Conservation (phyloP, 2,329 filamentous ascomycete species). For the Rachicladosporium sp. region DNA sequence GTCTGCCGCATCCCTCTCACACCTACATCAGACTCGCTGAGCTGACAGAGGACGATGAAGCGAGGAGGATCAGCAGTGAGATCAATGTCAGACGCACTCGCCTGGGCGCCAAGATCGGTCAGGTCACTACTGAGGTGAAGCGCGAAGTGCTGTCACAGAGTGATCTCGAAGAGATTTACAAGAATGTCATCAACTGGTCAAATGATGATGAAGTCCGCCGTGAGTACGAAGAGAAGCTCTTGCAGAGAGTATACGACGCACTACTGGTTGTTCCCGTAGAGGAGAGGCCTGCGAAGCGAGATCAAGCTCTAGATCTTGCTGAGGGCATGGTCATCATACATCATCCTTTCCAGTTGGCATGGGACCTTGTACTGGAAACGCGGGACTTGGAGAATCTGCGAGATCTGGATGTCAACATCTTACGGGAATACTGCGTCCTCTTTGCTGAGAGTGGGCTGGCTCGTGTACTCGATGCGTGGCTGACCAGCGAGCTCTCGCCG, state of each 20-base stretch:
- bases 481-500: slow-evolving; percentile 73
- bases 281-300: slow-evolving; percentile 57
- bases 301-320: slow-evolving; percentile 63
- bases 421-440: slow-evolving; percentile 68
- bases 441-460: slow-evolving; percentile 77
- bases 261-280: slow-evolving; percentile 56
- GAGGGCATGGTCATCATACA: slow-evolving; percentile 94
- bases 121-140: slow-evolving; percentile 80
- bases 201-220: slow-evolving; percentile 74
- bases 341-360: slow-evolving; percentile 77
- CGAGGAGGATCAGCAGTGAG: slow-evolving; percentile 74
- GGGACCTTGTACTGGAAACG: slow-evolving; percentile 87
- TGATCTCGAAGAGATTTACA: slow-evolving; percentile 67
- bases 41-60: slow-evolving; percentile 75
- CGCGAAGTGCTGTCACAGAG: slow-evolving; percentile 68
- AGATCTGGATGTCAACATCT: slow-evolving; percentile 63
- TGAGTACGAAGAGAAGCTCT: slow-evolving; percentile 77
- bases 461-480: slow-evolving; percentile 68
- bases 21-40: slow-evolving; percentile 76
- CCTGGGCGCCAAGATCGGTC: slow-evolving; percentile 68
- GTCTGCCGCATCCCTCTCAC: slow-evolving; percentile 63
- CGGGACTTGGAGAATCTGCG: slow-evolving; percentile 61
- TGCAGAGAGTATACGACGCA: slow-evolving; percentile 68
- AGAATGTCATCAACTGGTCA: slow-evolving; percentile 79
- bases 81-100: slow-evolving; percentile 82